phyloP scores from a whole-genome alignment of 179 eudicot species.

The Silene noctiflora region DNA sequence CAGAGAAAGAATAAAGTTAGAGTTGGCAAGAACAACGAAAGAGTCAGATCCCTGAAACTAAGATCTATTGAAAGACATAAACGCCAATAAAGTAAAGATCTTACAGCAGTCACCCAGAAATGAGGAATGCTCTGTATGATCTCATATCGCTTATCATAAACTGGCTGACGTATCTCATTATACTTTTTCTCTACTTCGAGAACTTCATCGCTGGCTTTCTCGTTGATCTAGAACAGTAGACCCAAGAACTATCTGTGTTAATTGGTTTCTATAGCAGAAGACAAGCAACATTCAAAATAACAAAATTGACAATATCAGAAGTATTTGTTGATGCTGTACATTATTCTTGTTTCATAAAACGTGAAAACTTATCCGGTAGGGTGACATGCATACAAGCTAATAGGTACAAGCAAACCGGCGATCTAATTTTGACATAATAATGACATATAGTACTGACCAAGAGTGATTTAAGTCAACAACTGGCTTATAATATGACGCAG shows the following conservation, averaged over 20 bases:
- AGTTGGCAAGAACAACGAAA: not conserved
- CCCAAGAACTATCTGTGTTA: not conserved
- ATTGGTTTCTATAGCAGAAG: not conserved
- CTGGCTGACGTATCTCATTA: slow-evolving; percentile 78
- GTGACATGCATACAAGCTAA: not conserved
- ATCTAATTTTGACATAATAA: not conserved
- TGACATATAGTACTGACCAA: not conserved
- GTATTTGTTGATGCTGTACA: not conserved
- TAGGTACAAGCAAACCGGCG: too few relatives aligned
- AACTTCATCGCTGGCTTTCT: slow-evolving; percentile 89
- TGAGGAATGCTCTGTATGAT: slow-evolving; percentile 80
- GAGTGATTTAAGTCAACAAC: too few relatives aligned
- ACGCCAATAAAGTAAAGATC: slow-evolving; percentile 27
- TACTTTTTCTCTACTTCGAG: slow-evolving; percentile 87
- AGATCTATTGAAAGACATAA: not conserved
- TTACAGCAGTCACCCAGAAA: slow-evolving; percentile 95
- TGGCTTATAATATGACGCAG: not conserved
- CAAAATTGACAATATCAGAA: not conserved
- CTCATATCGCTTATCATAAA: slow-evolving; percentile 77
- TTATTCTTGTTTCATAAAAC: not conserved
- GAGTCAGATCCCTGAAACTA: not conserved
- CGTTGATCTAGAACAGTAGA: slow-evolving; percentile 62
- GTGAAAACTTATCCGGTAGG: not conserved
- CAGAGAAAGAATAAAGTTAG: slow-evolving; percentile 9
- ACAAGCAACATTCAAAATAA: slow-evolving; percentile 3